Evolutionary conservation across 2,329 filamentous ascomycete genomes (phyloP).

Genomic region (Fusarium drepaniforme): DNA sequence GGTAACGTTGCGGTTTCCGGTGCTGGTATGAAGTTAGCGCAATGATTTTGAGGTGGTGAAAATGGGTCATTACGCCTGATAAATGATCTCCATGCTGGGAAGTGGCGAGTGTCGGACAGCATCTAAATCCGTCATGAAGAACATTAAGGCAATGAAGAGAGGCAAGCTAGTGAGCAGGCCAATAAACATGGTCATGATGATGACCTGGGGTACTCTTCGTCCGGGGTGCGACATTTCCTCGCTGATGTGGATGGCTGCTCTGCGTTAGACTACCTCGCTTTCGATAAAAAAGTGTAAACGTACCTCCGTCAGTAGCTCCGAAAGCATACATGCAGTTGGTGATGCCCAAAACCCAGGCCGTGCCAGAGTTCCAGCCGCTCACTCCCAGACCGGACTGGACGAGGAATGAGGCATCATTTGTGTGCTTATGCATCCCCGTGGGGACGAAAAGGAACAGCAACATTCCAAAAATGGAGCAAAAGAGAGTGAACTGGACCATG

Average conservation of each 20-base stretch:
- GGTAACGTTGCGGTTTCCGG: slow-evolving; percentile 10
- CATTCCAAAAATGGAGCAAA: slow-evolving; percentile 13
- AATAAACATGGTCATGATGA: slow-evolving; percentile 20
- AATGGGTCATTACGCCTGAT: slow-evolving; percentile 8
- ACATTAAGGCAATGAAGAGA: slow-evolving; percentile 18
- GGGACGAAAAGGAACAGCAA: slow-evolving; percentile 6
- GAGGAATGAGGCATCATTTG: slow-evolving; percentile 4
- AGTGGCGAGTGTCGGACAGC: slow-evolving; percentile 12
- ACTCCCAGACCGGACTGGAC: slow-evolving; percentile 5
- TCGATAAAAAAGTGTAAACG: background rate
- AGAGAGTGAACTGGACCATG: slow-evolving; percentile 5
- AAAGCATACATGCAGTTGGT: slow-evolving; percentile 27
- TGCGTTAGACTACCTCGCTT: fast-evolving
- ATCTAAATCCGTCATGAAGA: slow-evolving; percentile 23
- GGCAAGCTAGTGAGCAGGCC: slow-evolving; percentile 7
- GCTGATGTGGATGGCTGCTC: slow-evolving; percentile 21
- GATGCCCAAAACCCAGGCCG: slow-evolving; percentile 17
- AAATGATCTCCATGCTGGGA: slow-evolving; percentile 22
- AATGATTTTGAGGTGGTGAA: too few species aligned
- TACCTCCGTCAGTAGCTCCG: slow-evolving; percentile 22
- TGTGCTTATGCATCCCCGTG: slow-evolving; percentile 7
- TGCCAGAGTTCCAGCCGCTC: slow-evolving; percentile 18
- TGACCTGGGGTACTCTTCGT: slow-evolving; percentile 20
- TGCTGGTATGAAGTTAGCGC: background rate
- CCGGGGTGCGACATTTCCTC: slow-evolving; percentile 28